Evolutionary conservation across 106 monocot genomes (phyloP).

Genomic region (Apostasia shenzhenica): DNA sequence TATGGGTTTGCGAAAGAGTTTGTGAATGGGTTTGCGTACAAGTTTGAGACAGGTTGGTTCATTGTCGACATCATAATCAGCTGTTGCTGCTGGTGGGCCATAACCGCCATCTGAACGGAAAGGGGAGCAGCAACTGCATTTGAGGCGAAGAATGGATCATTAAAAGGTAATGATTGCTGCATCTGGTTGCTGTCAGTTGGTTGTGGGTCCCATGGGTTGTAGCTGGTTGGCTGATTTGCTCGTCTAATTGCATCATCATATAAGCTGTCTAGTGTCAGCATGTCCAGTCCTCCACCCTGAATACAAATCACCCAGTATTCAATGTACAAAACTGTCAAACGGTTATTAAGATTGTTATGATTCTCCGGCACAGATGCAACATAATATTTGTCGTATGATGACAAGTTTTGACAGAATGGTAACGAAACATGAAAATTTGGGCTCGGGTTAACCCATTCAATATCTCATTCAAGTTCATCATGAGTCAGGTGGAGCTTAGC

Average conservation of each 20-base stretch:
- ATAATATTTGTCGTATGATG: too few species aligned
- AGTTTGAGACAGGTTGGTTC: conserved; percentile 47
- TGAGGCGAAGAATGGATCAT: conserved; percentile 78
- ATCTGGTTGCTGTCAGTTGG: conserved; percentile 21
- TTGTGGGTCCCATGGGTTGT: conserved; percentile 81
- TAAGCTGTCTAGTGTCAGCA: conserved; percentile 84
- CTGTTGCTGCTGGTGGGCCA: conserved; percentile 87
- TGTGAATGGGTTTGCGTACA: conserved; percentile 53
- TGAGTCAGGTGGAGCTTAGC: too few species aligned
- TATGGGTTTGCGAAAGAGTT: background rate
- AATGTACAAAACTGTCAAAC: too few species aligned
- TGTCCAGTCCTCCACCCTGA: conserved; percentile 88
- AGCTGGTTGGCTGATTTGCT: conserved; percentile 57
- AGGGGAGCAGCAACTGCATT: conserved; percentile 42
- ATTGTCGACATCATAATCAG: conserved; percentile 66
- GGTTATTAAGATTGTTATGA: too few species aligned
- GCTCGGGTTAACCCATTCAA: too few species aligned
- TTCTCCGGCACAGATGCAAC: too few species aligned
- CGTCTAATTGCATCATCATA: conserved; percentile 71
- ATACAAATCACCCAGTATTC: background rate
- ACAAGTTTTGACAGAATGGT: too few species aligned
- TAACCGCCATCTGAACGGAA: conserved; percentile 76
- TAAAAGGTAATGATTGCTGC: conserved; percentile 21
- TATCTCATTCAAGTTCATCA: too few species aligned
- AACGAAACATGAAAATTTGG: too few species aligned